Base-by-base conservation (phyloP, 257 asterid genomes). In the Nicotiana knightiana region DNA sequence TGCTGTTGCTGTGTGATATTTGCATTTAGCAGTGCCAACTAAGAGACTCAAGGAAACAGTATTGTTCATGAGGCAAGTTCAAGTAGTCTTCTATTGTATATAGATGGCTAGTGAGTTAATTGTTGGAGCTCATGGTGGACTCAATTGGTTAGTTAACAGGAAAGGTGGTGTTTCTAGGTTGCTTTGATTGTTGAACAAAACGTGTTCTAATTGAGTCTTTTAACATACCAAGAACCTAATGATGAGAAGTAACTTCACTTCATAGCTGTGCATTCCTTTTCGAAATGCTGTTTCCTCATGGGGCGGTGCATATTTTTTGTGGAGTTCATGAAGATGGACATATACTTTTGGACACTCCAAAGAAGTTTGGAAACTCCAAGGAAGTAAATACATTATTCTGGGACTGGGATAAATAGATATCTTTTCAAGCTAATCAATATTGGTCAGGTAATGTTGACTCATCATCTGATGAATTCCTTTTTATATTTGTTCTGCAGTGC, bases 401-500 rank as follows among this genome's bases (percentile, higher is more conserved):
- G 8, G 17, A 66, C 75, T 32, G 26, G 8, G 35, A 66, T 33
- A 33, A 32, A 24, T 43, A 43, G 78, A 70, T 16, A 21, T 71
- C 6, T 71, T 71, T 46, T 21, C 61, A 18, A 71, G 59, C 79
- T 46, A 21, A 24, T 71, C 59, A 21, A n/a, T 46, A 71, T 51
- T 70, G 79, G 61, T 24, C n/a, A 18, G 61, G 24, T 13, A 24
- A 24, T 48, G 48, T 24, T 2, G 79, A 46, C 46, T 73, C 62
- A 46, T 30, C 43, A 46, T 46, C 15, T 13, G 43, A 48, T 53
- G 17, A 73, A 46, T 53, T 73, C 62, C 59, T 16, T 46, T 21
- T 51, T 18, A 46, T 55, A 73, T 73, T 43, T 81, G 57, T 30
- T 75, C 51, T 51, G 77, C 77, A 96, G 99, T 66, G 88, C 78